phyloP scores from a whole-genome alignment of 2,329 filamentous ascomycete species.

The Corynespora cassiicola region DNA sequence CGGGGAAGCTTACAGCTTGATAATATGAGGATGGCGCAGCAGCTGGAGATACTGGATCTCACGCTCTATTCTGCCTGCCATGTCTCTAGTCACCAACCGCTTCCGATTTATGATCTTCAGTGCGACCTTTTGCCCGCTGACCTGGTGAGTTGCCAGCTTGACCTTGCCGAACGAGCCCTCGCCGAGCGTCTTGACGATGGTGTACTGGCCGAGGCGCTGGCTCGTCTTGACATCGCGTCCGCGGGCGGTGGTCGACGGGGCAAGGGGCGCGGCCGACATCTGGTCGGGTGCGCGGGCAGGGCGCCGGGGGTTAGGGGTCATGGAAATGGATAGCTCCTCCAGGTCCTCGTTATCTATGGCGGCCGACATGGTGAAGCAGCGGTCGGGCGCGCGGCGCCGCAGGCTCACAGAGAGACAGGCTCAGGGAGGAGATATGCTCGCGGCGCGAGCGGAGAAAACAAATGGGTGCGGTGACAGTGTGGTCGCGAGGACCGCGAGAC shows the following conservation, averaged over 20 bases:
- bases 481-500: background rate
- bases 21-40: conserved; percentile 95
- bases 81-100: conserved; percentile 95
- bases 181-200: conserved; percentile 85
- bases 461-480: background rate
- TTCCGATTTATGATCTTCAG: conserved; percentile 97
- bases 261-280: conserved; percentile 28
- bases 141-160: conserved; percentile 91
- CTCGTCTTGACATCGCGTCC: conserved; percentile 66
- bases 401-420: too few species aligned
- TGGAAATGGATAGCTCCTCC: conserved; percentile 71
- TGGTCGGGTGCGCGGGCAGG: conserved; percentile 44
- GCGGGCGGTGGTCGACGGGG: conserved; percentile 30
- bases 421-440: background rate
- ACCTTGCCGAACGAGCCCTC: conserved; percentile 99
- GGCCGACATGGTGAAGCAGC: conserved; percentile 42
- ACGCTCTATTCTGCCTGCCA: conserved; percentile 95
- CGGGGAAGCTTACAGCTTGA: conserved; percentile 87
- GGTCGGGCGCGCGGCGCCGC: too few species aligned
- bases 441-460: too few species aligned
- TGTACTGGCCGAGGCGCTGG: conserved; percentile 91
- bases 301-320: conserved; percentile 68
- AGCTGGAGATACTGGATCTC: conserved; percentile 98
- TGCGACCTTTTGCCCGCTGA: conserved; percentile 93
- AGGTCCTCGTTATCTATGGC: conserved; percentile 77